phyloP scores from a whole-genome alignment of 306 rosid genomes.

The Dicorynia guianensis region DNA sequence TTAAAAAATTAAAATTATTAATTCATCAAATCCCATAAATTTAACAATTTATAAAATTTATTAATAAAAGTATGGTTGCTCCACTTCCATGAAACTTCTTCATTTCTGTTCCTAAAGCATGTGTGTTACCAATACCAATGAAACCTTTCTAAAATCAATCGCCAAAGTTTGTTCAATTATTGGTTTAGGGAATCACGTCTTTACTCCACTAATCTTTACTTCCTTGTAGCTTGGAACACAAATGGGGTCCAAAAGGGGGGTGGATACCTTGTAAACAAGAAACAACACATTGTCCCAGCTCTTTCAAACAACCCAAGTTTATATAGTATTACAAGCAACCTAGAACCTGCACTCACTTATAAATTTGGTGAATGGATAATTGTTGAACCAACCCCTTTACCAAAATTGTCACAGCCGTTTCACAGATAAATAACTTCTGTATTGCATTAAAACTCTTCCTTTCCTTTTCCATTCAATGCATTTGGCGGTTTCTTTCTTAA shows the following conservation, averaged over 20 bases:
- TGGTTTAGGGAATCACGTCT: neutral
- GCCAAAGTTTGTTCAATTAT: neutral
- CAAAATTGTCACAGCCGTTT: neutral
- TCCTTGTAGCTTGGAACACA: neutral
- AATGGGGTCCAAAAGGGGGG: neutral
- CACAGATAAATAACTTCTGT: neutral
- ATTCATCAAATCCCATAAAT: neutral
- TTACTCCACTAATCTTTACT: neutral
- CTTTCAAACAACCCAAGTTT: neutral
- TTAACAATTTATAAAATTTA: too few relatives aligned
- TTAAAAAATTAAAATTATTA: too few relatives aligned
- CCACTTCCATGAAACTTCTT: too few relatives aligned
- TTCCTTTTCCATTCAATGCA: slow-evolving; percentile 13
- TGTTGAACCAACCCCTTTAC: slow-evolving; percentile 9
- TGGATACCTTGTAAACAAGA: neutral
- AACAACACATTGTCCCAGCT: neutral
- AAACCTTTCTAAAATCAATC: neutral
- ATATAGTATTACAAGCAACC: slow-evolving; percentile 6
- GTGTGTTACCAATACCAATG: too few relatives aligned
- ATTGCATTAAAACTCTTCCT: neutral
- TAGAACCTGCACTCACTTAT: neutral
- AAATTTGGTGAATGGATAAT: neutral
- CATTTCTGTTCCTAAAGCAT: too few relatives aligned
- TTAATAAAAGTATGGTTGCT: too few relatives aligned
- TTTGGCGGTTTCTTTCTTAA: neutral